These are phyloP conservation scores for Ramaria rubella DNA, from an alignment of 768 basidiomycete genomes.

Conservation along the genomic window DNA sequence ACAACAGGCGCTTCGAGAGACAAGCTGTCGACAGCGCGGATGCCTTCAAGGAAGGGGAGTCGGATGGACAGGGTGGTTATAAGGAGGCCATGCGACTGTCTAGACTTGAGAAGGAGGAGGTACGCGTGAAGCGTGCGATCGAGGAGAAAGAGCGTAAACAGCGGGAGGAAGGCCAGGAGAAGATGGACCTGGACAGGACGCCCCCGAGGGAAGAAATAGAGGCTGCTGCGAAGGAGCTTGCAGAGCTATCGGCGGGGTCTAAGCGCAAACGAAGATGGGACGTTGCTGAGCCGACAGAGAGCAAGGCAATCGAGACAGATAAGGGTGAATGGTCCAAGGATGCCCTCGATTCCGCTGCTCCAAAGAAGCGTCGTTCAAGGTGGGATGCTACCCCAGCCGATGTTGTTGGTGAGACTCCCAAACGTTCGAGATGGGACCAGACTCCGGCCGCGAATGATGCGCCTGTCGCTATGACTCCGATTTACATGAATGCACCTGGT, in stretches of 20 bases:
- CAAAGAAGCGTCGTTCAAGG: conserved; percentile 89
- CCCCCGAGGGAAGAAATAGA: conserved; percentile 78
- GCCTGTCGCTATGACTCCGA: conserved; percentile 55
- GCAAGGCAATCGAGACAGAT: conserved; percentile 46
- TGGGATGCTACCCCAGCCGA: conserved; percentile 95
- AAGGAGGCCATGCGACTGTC: conserved; percentile 93
- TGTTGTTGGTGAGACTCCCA: conserved; percentile 58
- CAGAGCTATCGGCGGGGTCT: conserved; percentile 40
- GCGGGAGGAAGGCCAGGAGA: conserved; percentile 60
- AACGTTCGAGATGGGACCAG: conserved; percentile 96
- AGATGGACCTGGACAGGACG: conserved; percentile 88
- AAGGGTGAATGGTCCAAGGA: conserved; percentile 72
- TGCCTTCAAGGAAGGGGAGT: conserved; percentile 59
- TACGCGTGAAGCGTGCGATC: conserved; percentile 71
- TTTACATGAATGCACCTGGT: conserved; percentile 81
- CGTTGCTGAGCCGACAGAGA: conserved; percentile 36
- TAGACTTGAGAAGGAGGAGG: conserved; percentile 90
- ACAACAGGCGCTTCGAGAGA: conserved; percentile 84
- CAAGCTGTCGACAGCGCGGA: conserved; percentile 75
- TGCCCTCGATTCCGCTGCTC: conserved; percentile 62
- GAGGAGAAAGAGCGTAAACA: conserved; percentile 84
- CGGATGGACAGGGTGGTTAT: conserved; percentile 81
- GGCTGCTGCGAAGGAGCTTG: conserved; percentile 64
- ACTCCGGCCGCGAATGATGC: conserved; percentile 57
- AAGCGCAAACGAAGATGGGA: conserved; percentile 85